Evolutionary conservation across 2,329 filamentous ascomycete genomes (phyloP).

Genomic region (Dothiorella sarmentorum): DNA sequence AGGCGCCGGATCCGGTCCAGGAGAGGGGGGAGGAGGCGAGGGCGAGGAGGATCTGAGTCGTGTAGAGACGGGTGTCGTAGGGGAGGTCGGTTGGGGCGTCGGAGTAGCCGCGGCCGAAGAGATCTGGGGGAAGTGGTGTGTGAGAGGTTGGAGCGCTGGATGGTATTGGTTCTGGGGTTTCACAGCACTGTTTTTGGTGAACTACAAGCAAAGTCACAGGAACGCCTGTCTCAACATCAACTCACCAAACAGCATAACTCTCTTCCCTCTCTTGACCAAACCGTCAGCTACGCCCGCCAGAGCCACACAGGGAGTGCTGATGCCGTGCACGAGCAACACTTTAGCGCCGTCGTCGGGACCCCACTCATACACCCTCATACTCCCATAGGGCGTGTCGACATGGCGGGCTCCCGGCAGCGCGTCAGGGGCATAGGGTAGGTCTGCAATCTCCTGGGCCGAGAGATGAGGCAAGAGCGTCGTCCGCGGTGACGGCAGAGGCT

Average conservation of each 20-base stretch:
- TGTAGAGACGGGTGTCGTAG: slow-evolving; percentile 71
- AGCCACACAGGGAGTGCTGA: slow-evolving; percentile 72
- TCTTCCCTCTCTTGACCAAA: slow-evolving; percentile 63
- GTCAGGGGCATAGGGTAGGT: slow-evolving; percentile 62
- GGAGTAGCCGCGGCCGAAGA: slow-evolving; percentile 75
- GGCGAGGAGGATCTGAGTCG: slow-evolving; percentile 58
- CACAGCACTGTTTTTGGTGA: too few species aligned
- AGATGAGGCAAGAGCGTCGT: slow-evolving; percentile 28
- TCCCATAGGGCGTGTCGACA: slow-evolving; percentile 67
- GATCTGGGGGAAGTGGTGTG: slow-evolving; percentile 45
- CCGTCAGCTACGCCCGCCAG: slow-evolving; percentile 63
- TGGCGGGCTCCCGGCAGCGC: slow-evolving; percentile 67
- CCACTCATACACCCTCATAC: slow-evolving; percentile 74
- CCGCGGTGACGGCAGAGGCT: slow-evolving; percentile 27
- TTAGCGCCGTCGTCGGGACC: slow-evolving; percentile 68
- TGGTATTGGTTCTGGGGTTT: neutral
- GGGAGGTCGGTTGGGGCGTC: slow-evolving; percentile 64
- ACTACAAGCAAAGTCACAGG: too few species aligned
- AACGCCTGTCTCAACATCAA: too few species aligned
- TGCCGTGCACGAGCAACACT: slow-evolving; percentile 75
- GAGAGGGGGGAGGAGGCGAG: slow-evolving; percentile 66
- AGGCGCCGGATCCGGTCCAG: slow-evolving; percentile 60
- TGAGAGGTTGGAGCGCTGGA: neutral
- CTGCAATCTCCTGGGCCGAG: slow-evolving; percentile 25
- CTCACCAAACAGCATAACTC: slow-evolving; percentile 74